phyloP scores from a whole-genome alignment of 176 grass and related monocot species.

The Typha latifolia region DNA sequence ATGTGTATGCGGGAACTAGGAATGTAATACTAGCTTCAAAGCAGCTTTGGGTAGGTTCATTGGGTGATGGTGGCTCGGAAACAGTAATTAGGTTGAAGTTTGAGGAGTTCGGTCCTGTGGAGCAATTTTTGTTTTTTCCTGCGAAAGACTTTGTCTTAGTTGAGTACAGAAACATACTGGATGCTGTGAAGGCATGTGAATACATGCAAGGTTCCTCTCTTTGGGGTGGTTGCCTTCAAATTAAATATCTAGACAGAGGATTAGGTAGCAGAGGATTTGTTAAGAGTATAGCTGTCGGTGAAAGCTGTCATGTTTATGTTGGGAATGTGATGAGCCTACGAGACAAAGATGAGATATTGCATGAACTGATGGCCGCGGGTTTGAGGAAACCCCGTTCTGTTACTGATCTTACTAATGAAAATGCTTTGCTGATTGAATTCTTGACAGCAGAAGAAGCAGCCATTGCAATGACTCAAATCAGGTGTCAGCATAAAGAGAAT shows the following conservation, averaged over 20 bases:
- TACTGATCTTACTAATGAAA: constrained; percentile 51
- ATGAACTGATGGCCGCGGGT: constrained; percentile 45
- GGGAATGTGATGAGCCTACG: constrained; percentile 53
- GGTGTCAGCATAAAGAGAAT: constrained; percentile 15
- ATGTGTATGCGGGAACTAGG: constrained; percentile 38
- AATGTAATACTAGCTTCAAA: constrained; percentile 76
- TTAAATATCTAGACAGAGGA: constrained; percentile 76
- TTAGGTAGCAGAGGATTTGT: constrained; percentile 54
- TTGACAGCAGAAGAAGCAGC: constrained; percentile 63
- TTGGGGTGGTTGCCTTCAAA: constrained; percentile 59
- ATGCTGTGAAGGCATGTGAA: constrained; percentile 63
- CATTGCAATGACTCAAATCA: constrained; percentile 60
- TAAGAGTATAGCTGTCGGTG: constrained; percentile 61
- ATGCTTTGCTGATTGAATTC: constrained; percentile 81
- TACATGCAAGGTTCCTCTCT: constrained; percentile 77
- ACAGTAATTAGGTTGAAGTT: constrained; percentile 55
- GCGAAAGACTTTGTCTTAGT: constrained; percentile 58
- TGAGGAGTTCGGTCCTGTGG: constrained; percentile 65
- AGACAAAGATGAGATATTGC: constrained; percentile 72
- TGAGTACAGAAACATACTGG: constrained; percentile 59
- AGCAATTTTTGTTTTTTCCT: constrained; percentile 47
- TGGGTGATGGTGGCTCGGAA: constrained; percentile 50
- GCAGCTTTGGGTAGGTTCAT: constrained; percentile 68
- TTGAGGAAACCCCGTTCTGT: constrained; percentile 41
- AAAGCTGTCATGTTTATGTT: constrained; percentile 69